A percentile compares a stretch with the other conserved stretches of the same genome.
Evolutionary conservation across 768 basidiomycete species (phyloP).

Genomic region (Galerina marginata): DNA sequence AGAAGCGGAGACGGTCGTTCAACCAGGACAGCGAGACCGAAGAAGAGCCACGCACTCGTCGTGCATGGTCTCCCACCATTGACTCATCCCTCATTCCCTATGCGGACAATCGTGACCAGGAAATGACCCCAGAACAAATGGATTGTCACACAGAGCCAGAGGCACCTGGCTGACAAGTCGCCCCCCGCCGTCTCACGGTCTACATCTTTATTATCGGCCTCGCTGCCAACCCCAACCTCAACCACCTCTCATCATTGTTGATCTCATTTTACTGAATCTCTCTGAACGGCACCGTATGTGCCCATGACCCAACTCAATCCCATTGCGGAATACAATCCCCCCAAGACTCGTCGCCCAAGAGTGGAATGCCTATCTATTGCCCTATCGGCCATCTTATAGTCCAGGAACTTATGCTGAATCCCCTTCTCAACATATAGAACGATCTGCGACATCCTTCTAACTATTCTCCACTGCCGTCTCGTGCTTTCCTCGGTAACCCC

Average conservation of each 20-base stretch:
- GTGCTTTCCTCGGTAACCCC: constrained; percentile 13
- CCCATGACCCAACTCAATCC: constrained; percentile 16
- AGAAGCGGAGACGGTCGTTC: constrained; percentile 45
- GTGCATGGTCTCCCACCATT: constrained; percentile 31
- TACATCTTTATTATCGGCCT: constrained; percentile 15
- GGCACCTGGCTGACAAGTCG: constrained; percentile 27
- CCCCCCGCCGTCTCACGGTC: constrained; percentile 10
- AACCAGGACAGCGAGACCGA: constrained; percentile 37
- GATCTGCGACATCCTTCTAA: constrained; percentile 14
- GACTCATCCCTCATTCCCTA: constrained; percentile 26
- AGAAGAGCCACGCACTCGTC: constrained; percentile 26
- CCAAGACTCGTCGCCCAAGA: constrained; percentile 15
- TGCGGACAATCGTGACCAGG: constrained; percentile 18
- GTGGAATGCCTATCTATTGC: constrained; percentile 28
- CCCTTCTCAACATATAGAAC: constrained; percentile 24
- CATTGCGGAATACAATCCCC: constrained; percentile 8
- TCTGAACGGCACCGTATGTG: constrained; percentile 17
- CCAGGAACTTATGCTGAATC: constrained; percentile 21
- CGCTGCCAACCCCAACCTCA: constrained; percentile 23
- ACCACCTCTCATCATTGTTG: constrained; percentile 10
- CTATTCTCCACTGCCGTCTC: constrained; percentile 11
- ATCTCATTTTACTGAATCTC: constrained; percentile 14
- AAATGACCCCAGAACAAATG: constrained; percentile 13
- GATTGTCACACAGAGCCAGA: constrained; percentile 20
- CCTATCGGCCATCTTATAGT: constrained; percentile 15